Evolutionary conservation across 164 flowering plant species (phyloP), one percentile per base, ranked within the genome.

Genomic region (Saururus chinensis): DNA sequence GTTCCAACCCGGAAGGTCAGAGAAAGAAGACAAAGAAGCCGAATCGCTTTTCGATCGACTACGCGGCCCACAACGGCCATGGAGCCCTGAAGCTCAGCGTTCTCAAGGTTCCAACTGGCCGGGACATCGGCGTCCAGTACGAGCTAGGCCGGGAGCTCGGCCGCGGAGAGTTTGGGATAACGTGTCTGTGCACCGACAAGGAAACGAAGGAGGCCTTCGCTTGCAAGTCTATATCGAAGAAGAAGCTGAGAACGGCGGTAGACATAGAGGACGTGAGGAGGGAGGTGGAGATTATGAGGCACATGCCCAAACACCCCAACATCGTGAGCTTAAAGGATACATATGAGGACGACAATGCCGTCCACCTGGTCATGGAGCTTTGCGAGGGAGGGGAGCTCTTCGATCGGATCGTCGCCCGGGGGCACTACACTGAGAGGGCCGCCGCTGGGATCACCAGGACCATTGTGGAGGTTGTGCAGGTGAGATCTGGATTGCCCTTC

Each of bases 321-420:
- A 80, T 89, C 24, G 93, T 89, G 24, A 77, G 65, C 66, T 75
- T 89, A 73, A 89, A 82, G 66, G 93, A 85, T 54, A 81, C 96
- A 7, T 89, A 81, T 59, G 96, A 89, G 81, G 96, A 89, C 64
- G 93, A 83, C 52, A 62, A 70, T 67, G 96, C 85, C 0, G 96
- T 89, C 7, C 96, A 89, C 75, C 69, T 89, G 48, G 96, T 89
- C 9, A 89, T 89, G 96, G 96, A 89, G 71, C 64, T 89, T 68
- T 89, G 96, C 54, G 96, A 89, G 60, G 96, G 96, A 0, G 96
- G 96, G 12, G 96, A 89, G 53, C 69, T 89, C 79, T 89, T 89
- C 40, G 96, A 89, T 76, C 77, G 96, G 70, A 88, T 88, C 57
- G 92, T 86, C 19, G 84, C 96, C 0, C 76, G 96, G 56, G 96